Base-by-base conservation (phyloP, 2,329 filamentous ascomycete species). In the Fusarium nodosum region DNA sequence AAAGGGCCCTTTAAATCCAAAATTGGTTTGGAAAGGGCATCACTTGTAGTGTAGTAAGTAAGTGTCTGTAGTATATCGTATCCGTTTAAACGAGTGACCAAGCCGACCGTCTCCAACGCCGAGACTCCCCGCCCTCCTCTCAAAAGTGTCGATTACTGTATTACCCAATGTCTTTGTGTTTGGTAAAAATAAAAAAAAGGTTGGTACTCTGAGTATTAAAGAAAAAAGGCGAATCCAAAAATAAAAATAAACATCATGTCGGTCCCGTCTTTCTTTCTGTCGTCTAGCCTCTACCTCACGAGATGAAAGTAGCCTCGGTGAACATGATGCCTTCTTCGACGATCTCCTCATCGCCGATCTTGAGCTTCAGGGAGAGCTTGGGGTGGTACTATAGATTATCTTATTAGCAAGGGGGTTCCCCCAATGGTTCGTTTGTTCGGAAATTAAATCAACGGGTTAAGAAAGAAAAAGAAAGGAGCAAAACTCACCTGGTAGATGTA, bases 241-340 rank as follows among this genome's bases (percentile, higher is more conserved):
- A 47, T 28, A 39, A 12, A 28, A 34, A 11, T 11, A 11, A 16
- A 41, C 6, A 36, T 38, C 36, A 50, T 13, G 38, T 39, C 45
- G 39, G 41, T 24, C 46, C 16, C 24, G 38, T 65, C 44, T 34
- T 48, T 52, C 34, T 41, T 56, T 54, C 26, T 44, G 39, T 28
- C 45, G 12, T 64, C 54, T 57, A 39, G 13, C 39, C 31, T 57
- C 72, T 73, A 78, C 80, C 68, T 83, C 28, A 91, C 54, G 91
- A 94, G 81, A 99, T 97, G 83, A 98, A 99, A n/a, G 94, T 97
- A 4, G 96, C 94, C 83, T 99, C 96, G 60, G 88, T 89, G 81
- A 97, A 97, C 56, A 97, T 82, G 47, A 82, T 84, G 48, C 96
- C 96, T 76, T 94, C 84, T 80, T 98, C 95, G 20, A 86, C 84